These are phyloP conservation scores for Lepidium aucheri DNA, from an alignment of 345 rosid species.

Conservation along the genomic window DNA sequence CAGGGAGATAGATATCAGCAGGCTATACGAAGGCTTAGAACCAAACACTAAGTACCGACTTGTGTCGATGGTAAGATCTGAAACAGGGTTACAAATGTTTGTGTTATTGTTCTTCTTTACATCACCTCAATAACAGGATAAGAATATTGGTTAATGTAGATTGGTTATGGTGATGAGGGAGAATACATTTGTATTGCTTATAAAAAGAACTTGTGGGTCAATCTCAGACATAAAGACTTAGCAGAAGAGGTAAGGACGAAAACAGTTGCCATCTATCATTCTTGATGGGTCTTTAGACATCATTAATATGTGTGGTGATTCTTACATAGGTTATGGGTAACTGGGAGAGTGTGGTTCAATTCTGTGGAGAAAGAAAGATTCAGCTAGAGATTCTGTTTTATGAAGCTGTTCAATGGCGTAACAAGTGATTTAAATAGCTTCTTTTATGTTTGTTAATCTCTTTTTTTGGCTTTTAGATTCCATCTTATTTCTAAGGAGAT, in stretches of 20 bases:
- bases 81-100: neutral
- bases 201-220: neutral
- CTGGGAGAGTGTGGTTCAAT: constrained; percentile 13
- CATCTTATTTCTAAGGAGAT: too few relatives aligned
- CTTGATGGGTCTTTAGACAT: neutral
- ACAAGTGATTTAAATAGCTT: too few relatives aligned
- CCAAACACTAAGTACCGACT: too few relatives aligned
- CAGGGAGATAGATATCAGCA: neutral
- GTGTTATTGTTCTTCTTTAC: neutral
- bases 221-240: neutral
- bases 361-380: constrained; percentile 9
- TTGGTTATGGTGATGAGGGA: constrained; percentile 9
- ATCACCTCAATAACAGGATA: neutral
- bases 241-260: constrained; percentile 2
- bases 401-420: neutral
- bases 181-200: constrained; percentile 4
- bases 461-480: too few relatives aligned
- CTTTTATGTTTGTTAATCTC: too few relatives aligned
- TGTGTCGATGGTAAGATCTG: neutral
- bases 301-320: neutral
- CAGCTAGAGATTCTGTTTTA: constrained; percentile 16
- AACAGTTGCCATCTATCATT: neutral
- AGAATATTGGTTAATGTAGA: neutral
- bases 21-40: neutral
- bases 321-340: constrained; percentile 6